These are phyloP conservation scores for Pachysandra terminalis DNA, from an alignment of 164 flowering plant species.

Conservation along the genomic window DNA sequence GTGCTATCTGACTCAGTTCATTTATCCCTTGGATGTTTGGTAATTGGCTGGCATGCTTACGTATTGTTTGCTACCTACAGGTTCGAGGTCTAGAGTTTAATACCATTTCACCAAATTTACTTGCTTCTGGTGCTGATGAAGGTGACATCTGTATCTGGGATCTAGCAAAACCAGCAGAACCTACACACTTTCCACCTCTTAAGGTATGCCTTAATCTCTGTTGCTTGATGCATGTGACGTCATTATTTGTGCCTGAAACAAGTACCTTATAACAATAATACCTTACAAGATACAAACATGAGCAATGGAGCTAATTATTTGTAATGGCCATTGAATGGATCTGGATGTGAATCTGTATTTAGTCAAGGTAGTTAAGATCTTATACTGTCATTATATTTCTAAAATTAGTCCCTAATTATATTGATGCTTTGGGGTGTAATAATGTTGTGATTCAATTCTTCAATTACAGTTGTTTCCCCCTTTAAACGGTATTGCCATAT, in stretches of 20 bases:
- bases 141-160: conserved; percentile 99
- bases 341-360: too few species aligned
- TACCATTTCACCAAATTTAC: conserved; percentile 56
- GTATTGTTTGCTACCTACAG: conserved; percentile 27
- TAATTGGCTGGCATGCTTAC: background rate
- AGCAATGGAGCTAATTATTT: too few species aligned
- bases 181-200: conserved; percentile 74
- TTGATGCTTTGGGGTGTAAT: too few species aligned
- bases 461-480: too few species aligned
- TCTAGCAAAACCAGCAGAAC: conserved; percentile 65
- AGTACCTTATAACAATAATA: too few species aligned
- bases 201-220: conserved; percentile 54
- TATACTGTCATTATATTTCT: background rate
- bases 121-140: conserved; percentile 97
- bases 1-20: background rate
- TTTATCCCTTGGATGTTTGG: background rate
- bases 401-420: too few species aligned
- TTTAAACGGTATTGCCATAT: too few species aligned
- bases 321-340: too few species aligned
- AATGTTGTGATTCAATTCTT: too few species aligned
- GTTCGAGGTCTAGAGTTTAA: conserved; percentile 96
- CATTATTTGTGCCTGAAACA: too few species aligned
- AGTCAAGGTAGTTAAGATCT: background rate
- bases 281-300: too few species aligned
- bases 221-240: too few species aligned